These are phyloP conservation scores for Gymnopus androsaceus DNA, from an alignment of 1,284 basidiomycete genomes.

Conservation along the genomic window DNA sequence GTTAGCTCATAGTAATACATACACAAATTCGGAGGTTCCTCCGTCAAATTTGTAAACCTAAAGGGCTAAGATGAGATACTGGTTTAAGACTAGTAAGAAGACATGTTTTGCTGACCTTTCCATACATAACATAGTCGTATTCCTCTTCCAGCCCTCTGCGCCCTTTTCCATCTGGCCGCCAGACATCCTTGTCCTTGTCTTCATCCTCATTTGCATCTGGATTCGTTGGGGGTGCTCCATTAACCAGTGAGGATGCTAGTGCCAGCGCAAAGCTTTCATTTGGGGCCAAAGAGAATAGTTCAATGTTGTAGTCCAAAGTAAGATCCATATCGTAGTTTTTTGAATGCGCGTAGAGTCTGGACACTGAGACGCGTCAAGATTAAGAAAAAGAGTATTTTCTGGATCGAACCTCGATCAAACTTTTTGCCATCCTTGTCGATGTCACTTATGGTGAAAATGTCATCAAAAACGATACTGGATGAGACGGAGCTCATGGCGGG, in stretches of 20 bases:
- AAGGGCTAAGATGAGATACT: conserved; percentile 16
- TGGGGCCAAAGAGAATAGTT: conserved; percentile 74
- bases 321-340: conserved; percentile 89
- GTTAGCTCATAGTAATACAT: conserved; percentile 32
- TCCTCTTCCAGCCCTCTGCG: conserved; percentile 90
- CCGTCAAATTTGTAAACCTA: conserved; percentile 98
- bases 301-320: conserved; percentile 89
- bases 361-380: conserved; percentile 54
- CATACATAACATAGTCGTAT: conserved; percentile 99
- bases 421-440: conserved; percentile 96
- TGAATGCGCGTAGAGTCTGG: conserved; percentile 81
- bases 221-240: conserved; percentile 50
- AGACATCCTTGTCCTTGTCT: conserved; percentile 77
- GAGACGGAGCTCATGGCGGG: conserved; percentile 58
- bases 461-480: conserved; percentile 84
- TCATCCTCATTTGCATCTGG: conserved; percentile 52
- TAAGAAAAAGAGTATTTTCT: conserved; percentile 6
- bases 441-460: conserved; percentile 82
- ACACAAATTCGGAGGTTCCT: conserved; percentile 81
- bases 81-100: conserved; percentile 1
- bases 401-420: conserved; percentile 85
- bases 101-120: conserved; percentile 68
- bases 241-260: conserved; percentile 80
- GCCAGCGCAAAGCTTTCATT: conserved; percentile 84
- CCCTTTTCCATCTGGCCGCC: conserved; percentile 89